Conservation (phyloP, 1,284 basidiomycete genomes). For the Earliella scabrosa region DNA sequence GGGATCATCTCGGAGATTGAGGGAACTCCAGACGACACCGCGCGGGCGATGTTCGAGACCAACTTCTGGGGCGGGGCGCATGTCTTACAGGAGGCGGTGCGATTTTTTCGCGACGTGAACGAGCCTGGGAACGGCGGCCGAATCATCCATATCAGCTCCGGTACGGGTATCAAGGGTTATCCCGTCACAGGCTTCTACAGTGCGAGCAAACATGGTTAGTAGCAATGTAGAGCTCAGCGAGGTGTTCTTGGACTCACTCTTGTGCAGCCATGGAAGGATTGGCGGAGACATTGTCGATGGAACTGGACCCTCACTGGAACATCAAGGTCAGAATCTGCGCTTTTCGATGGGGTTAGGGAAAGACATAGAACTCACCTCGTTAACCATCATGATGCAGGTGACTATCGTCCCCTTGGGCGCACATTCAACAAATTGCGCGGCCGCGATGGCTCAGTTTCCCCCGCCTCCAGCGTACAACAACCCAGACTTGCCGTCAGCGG, state of each 20-base stretch:
- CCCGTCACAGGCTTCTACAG: slow-evolving; percentile 35
- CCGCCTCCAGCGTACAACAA: slow-evolving; percentile 16
- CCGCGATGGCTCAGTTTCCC: slow-evolving; percentile 3
- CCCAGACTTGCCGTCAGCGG: neutral
- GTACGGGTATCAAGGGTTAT: slow-evolving; percentile 27
- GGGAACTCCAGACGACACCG: slow-evolving; percentile 35
- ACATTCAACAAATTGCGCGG: slow-evolving; percentile 14
- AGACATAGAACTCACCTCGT: no score
- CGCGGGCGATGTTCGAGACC: slow-evolving; percentile 38
- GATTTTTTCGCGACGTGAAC: slow-evolving; percentile 43
- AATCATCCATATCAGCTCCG: slow-evolving; percentile 37
- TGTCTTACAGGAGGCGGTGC: slow-evolving; percentile 29
- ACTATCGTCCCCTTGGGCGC: slow-evolving; percentile 12
- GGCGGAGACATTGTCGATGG: slow-evolving; percentile 35
- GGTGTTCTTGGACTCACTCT: no score
- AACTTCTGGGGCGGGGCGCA: slow-evolving; percentile 43
- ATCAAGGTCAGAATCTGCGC: slow-evolving; percentile 36
- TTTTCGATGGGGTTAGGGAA: no score
- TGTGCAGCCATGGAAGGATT: slow-evolving; percentile 35
- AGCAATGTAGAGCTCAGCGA: no score
- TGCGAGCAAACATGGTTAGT: slow-evolving; percentile 34
- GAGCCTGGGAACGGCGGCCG: slow-evolving; percentile 36
- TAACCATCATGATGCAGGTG: neutral
- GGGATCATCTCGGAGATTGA: slow-evolving; percentile 41
- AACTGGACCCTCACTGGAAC: slow-evolving; percentile 45